A percentile compares a stretch with the other conserved stretches of the same genome.
phyloP scores from a whole-genome alignment of 192 early-diverging fungal genomes.

The Geosiphon pyriformis region DNA sequence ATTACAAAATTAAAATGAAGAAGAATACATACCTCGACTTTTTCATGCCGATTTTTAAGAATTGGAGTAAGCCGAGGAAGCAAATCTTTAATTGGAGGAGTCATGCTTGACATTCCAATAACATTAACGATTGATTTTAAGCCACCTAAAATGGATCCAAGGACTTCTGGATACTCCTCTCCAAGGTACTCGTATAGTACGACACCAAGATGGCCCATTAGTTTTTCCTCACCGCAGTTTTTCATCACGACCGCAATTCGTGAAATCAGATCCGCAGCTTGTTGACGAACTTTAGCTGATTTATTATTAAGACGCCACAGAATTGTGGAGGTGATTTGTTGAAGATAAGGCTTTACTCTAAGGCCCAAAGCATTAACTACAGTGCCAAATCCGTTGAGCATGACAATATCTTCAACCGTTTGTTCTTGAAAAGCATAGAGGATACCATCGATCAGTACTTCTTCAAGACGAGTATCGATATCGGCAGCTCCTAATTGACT shows the following conservation, averaged over 20 bases:
- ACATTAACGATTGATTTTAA: conserved; percentile 95
- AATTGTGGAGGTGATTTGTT: conserved; percentile 90
- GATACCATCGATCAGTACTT: conserved; percentile 94
- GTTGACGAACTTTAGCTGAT: conserved; percentile 90
- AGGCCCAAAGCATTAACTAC: conserved; percentile 86
- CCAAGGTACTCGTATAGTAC: conserved; percentile 97
- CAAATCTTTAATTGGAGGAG: conserved; percentile 95
- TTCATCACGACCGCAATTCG: conserved; percentile 92
- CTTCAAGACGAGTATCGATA: conserved; percentile 86
- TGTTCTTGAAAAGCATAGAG: conserved; percentile 99
- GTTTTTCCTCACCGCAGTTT: conserved; percentile 89
- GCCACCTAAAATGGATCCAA: conserved; percentile 89
- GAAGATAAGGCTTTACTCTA: conserved; percentile 88
- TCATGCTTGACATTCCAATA: conserved; percentile 98
- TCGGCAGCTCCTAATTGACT: conserved; percentile 79
- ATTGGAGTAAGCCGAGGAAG: conserved; percentile 97
- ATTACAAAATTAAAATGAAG: background rate
- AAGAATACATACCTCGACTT: background rate
- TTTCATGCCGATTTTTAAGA: conserved; percentile 91
- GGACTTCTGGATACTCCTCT: conserved; percentile 98
- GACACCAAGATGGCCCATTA: conserved; percentile 90
- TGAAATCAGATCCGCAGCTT: conserved; percentile 94
- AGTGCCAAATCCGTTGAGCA: conserved; percentile 94
- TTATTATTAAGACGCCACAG: conserved; percentile 98
- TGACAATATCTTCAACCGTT: conserved; percentile 83